Conservation (phyloP, 148 eudicot genomes). For the Oxyria digyna region DNA sequence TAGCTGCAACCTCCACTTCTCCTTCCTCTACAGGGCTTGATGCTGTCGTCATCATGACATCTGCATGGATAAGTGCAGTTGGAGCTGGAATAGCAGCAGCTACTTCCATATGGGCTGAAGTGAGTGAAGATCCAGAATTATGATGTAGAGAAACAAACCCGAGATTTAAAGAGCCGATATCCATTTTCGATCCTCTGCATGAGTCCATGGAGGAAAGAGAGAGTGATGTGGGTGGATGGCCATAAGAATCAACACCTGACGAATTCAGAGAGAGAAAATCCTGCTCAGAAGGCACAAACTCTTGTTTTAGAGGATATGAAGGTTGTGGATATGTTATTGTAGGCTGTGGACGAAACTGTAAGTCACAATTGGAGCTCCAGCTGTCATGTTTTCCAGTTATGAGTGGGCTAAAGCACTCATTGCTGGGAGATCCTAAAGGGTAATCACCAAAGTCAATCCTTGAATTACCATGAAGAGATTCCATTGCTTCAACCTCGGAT, state of each 20-base stretch:
- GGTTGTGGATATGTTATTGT: constrained; percentile 12
- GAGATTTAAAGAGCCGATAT: not conserved
- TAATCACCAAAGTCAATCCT: not conserved
- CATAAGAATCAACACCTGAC: no score
- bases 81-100: not conserved
- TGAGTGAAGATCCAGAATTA: not conserved
- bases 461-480: constrained; percentile 41
- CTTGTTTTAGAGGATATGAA: constrained; percentile 11
- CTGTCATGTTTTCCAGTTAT: constrained; percentile 39
- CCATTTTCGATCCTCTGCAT: not conserved
- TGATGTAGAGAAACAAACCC: not conserved
- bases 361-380: constrained; percentile 37
- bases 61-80: not conserved
- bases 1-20: constrained; percentile 12
- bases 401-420: constrained; percentile 52
- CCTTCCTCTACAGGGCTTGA: constrained; percentile 27
- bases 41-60: not conserved
- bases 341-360: constrained; percentile 32
- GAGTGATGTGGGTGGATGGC: constrained; percentile 5
- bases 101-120: not conserved
- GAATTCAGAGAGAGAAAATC: constrained; percentile 4
- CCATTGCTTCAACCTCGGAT: constrained; percentile 97
- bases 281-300: not conserved
- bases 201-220: not conserved
- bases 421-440: constrained; percentile 18